Conservation (phyloP, 2,329 filamentous ascomycete genomes). For the Monosporascus sp. region DNA sequence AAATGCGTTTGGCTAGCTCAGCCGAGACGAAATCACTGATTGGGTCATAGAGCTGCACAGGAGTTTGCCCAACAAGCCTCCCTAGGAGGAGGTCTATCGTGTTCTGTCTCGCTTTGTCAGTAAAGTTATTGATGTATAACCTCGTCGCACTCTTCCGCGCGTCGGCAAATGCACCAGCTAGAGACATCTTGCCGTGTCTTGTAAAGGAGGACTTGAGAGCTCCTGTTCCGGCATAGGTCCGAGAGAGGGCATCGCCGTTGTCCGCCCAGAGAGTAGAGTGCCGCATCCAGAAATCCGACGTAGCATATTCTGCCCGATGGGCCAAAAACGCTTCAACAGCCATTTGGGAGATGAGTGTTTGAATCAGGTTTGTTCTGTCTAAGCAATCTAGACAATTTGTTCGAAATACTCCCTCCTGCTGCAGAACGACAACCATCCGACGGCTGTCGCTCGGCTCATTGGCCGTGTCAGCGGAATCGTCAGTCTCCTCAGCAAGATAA, state of each 20-base stretch:
- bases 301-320: conserved; percentile 64
- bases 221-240: conserved; percentile 94
- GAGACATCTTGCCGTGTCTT: conserved; percentile 87
- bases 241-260: conserved; percentile 88
- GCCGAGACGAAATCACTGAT: conserved; percentile 84
- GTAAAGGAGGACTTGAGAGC: conserved; percentile 95
- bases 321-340: conserved; percentile 77
- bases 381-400: conserved; percentile 96
- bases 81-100: conserved; percentile 93
- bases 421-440: conserved; percentile 64
- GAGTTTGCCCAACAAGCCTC: conserved; percentile 72
- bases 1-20: conserved; percentile 63
- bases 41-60: conserved; percentile 86
- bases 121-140: conserved; percentile 96
- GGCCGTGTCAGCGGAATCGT: conserved; percentile 41
- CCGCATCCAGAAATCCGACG: conserved; percentile 81
- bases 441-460: conserved; percentile 29
- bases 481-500: conserved; percentile 71
- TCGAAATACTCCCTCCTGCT: conserved; percentile 92
- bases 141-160: conserved; percentile 89
- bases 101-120: conserved; percentile 86
- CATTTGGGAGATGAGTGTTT: conserved; percentile 93
- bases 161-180: conserved; percentile 91
- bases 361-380: conserved; percentile 91
- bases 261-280: conserved; percentile 96